These are phyloP conservation scores for Claviceps purpurea DNA, from an alignment of 2,329 filamentous ascomycete genomes.

Conservation along the genomic window DNA sequence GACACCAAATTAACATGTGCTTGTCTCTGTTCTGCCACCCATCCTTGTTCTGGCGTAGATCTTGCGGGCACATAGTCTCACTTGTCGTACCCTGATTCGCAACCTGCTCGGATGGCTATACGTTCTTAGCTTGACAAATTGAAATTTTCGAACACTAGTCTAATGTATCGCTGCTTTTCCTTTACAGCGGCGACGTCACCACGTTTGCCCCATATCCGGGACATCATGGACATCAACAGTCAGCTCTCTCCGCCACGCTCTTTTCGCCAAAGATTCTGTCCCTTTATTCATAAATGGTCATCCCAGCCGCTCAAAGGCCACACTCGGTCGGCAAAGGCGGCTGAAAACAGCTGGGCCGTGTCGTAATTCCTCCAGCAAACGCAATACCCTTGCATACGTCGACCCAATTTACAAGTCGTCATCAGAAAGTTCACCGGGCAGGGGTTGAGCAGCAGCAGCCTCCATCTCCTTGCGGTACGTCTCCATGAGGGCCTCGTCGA, in stretches of 20 bases:
- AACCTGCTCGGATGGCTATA: not conserved
- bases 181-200: slow-evolving; percentile 18
- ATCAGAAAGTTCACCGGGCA: slow-evolving; percentile 88
- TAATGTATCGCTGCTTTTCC: slow-evolving; percentile 17
- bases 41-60: no score
- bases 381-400: slow-evolving; percentile 6
- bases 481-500: slow-evolving; percentile 71
- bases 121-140: slow-evolving; percentile 9
- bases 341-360: slow-evolving; percentile 13
- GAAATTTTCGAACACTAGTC: slow-evolving; percentile 20
- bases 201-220: slow-evolving; percentile 19
- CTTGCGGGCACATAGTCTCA: not conserved
- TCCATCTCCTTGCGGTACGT: slow-evolving; percentile 85
- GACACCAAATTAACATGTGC: no score
- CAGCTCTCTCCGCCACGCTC: slow-evolving; percentile 23
- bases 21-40: not conserved
- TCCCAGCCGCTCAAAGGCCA: slow-evolving; percentile 20
- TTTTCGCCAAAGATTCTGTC: slow-evolving; percentile 19
- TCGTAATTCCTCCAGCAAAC: slow-evolving; percentile 12
- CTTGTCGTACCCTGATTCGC: not conserved
- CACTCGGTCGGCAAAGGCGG: slow-evolving; percentile 10
- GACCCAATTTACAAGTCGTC: slow-evolving; percentile 42
- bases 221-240: slow-evolving; percentile 15
- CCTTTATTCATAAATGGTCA: slow-evolving; percentile 25
- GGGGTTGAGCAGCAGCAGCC: slow-evolving; percentile 64